phyloP scores from a whole-genome alignment of 768 basidiomycete genomes.

The Rhizopogon vesiculosus region DNA sequence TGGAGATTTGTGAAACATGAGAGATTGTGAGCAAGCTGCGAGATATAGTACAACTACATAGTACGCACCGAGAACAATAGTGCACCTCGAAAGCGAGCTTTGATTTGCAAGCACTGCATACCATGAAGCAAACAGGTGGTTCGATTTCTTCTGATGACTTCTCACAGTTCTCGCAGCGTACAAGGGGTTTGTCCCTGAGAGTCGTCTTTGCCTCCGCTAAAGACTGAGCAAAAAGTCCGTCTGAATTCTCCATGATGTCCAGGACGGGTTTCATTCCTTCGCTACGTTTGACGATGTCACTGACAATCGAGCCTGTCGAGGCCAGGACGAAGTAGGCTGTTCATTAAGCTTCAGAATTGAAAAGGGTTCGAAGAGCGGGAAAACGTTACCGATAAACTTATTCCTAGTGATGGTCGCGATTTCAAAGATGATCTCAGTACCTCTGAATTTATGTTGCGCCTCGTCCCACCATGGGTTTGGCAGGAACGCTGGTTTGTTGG shows the following conservation, averaged over 20 bases:
- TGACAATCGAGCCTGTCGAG: constrained; percentile 1
- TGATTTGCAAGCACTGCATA: constrained; percentile 16
- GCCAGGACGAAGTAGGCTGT: constrained; percentile 7
- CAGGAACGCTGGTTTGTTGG: neutral
- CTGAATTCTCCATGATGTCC: constrained; percentile 2
- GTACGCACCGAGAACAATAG: constrained; percentile 14
- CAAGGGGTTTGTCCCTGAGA: constrained; percentile 10
- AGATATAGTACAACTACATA: neutral
- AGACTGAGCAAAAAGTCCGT: neutral
- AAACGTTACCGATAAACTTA: constrained; percentile 12
- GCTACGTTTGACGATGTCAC: neutral
- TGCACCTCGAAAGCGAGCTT: constrained; percentile 13
- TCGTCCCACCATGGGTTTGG: constrained; percentile 1
- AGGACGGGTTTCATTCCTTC: constrained; percentile 1
- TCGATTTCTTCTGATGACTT: constrained; percentile 12
- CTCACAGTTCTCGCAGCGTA: constrained; percentile 16
- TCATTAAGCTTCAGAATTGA: neutral
- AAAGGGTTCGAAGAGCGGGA: neutral
- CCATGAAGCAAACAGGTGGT: constrained; percentile 12
- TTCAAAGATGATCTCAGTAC: constrained; percentile 1
- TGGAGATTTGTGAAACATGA: neutral
- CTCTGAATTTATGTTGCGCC: constrained; percentile 1
- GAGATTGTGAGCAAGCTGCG: neutral
- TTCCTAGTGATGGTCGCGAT: constrained; percentile 10
- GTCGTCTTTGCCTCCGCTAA: neutral